Conservation (phyloP, 2,329 filamentous ascomycete species). For the Sphaerostilbella broomeana region DNA sequence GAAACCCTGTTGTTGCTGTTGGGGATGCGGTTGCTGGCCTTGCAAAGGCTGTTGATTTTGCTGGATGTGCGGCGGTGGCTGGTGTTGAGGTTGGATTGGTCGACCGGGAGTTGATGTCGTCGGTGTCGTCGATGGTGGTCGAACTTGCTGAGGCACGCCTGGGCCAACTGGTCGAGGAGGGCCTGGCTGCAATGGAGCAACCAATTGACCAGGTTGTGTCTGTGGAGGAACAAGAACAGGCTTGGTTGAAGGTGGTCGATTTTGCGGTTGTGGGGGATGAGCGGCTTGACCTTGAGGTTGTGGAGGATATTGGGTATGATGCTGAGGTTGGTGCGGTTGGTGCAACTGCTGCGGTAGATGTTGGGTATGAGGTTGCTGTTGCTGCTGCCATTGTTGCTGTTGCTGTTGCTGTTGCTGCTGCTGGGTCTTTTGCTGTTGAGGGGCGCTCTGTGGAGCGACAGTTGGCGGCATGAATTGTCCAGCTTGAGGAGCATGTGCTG, state of each 20-base stretch:
- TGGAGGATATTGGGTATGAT: constrained; percentile 15
- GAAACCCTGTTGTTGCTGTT: constrained; percentile 6
- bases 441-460: constrained; percentile 17
- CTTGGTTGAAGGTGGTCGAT: constrained; percentile 22
- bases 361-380: constrained; percentile 18
- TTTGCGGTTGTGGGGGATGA: constrained; percentile 20
- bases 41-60: constrained; percentile 13
- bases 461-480: constrained; percentile 21
- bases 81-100: constrained; percentile 26
- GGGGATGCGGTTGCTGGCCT: constrained; percentile 14
- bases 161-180: constrained; percentile 22
- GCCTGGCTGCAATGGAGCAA: constrained; percentile 30
- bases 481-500: constrained; percentile 20
- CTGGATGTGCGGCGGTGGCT: no score
- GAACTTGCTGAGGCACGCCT: constrained; percentile 21
- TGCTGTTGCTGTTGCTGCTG: constrained; percentile 18
- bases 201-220: constrained; percentile 28
- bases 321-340: no score
- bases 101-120: constrained; percentile 30
- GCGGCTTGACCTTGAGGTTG: constrained; percentile 14
- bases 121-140: constrained; percentile 28
- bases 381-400: constrained; percentile 17
- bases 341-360: constrained; percentile 15
- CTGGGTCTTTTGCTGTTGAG: constrained; percentile 18
- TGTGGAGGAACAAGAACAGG: constrained; percentile 31